Evolutionary conservation across 2,329 filamentous ascomycete genomes (phyloP).

Genomic region (Coniochaeta hoffmannii): DNA sequence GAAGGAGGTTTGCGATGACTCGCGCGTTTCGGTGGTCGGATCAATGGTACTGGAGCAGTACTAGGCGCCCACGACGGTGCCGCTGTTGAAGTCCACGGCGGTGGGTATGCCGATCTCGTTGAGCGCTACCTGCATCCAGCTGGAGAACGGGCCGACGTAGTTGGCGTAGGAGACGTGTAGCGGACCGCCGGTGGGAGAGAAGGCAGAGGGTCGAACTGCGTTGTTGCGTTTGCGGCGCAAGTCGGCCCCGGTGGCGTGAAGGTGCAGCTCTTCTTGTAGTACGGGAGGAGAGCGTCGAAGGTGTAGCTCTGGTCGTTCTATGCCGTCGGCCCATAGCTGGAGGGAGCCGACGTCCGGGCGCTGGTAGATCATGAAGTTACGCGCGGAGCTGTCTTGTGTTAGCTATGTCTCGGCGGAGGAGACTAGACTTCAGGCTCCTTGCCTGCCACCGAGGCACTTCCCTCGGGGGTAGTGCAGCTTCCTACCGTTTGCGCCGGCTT

Average conservation of each 20-base stretch:
- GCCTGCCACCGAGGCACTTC: conserved; percentile 24
- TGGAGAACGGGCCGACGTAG: conserved; percentile 15
- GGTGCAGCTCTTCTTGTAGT: conserved; percentile 21
- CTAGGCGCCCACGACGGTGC: conserved; percentile 29
- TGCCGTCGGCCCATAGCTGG: conserved; percentile 22
- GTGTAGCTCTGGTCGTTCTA: conserved; percentile 19
- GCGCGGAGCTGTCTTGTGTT: conserved; percentile 11
- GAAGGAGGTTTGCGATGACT: neutral
- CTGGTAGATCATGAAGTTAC: conserved; percentile 22
- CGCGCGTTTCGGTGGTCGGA: conserved; percentile 17
- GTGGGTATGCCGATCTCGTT: conserved; percentile 29
- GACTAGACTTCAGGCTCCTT: neutral
- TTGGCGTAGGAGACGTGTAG: conserved; percentile 19
- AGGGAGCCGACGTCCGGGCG: conserved; percentile 16
- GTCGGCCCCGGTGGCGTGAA: conserved; percentile 22
- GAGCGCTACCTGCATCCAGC: conserved; percentile 22
- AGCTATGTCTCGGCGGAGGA: neutral
- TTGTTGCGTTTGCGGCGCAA: conserved; percentile 14
- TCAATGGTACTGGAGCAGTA: conserved; percentile 23
- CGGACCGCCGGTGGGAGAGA: conserved; percentile 16
- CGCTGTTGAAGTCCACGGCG: conserved; percentile 30
- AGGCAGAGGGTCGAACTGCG: conserved; percentile 19
- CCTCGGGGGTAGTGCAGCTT: conserved; percentile 28
- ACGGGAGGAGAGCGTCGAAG: conserved; percentile 20
- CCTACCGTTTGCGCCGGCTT: conserved; percentile 16